Evolutionary conservation across 139 green algal species (phyloP).

Genomic region (Chlorella sorokiniana): DNA sequence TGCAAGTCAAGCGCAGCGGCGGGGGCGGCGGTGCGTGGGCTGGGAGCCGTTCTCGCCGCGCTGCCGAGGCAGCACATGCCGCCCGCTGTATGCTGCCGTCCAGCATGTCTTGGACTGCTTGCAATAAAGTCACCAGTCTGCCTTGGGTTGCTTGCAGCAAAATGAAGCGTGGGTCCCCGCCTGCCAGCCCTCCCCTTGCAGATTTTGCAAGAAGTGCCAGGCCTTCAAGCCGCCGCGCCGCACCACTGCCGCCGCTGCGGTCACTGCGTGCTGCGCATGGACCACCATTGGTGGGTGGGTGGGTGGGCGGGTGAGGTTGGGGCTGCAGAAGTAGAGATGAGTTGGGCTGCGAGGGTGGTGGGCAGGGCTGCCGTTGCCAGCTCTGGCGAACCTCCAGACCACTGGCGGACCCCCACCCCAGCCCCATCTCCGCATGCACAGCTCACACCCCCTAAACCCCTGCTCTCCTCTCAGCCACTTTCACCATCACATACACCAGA

Average conservation of each 20-base stretch:
- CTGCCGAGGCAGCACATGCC: too few relatives aligned
- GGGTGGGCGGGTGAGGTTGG: background rate
- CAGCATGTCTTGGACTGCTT: too few relatives aligned
- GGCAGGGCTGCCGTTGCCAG: background rate
- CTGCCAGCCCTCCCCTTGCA: too few relatives aligned
- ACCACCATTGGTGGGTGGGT: conserved; percentile 46
- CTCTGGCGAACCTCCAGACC: background rate
- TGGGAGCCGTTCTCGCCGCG: background rate
- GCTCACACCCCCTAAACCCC: background rate
- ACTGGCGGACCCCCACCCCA: background rate
- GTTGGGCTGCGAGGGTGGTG: background rate
- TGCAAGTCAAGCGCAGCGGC: conserved; percentile 49
- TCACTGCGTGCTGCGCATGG: conserved; percentile 79
- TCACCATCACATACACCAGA: conserved; percentile 39
- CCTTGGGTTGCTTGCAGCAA: too few relatives aligned
- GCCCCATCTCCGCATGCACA: background rate
- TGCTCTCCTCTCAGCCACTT: background rate
- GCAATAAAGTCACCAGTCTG: too few relatives aligned
- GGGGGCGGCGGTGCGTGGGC: conserved; percentile 23
- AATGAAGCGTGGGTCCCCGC: too few relatives aligned
- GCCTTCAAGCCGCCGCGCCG: conserved; percentile 78
- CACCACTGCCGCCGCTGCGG: conserved; percentile 92
- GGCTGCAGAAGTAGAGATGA: background rate
- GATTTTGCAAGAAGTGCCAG: conserved; percentile 87
- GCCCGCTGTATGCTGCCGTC: too few relatives aligned